These are phyloP conservation scores for Fusarium temperatum DNA, from an alignment of 2,329 filamentous ascomycete genomes.

Conservation along the genomic window DNA sequence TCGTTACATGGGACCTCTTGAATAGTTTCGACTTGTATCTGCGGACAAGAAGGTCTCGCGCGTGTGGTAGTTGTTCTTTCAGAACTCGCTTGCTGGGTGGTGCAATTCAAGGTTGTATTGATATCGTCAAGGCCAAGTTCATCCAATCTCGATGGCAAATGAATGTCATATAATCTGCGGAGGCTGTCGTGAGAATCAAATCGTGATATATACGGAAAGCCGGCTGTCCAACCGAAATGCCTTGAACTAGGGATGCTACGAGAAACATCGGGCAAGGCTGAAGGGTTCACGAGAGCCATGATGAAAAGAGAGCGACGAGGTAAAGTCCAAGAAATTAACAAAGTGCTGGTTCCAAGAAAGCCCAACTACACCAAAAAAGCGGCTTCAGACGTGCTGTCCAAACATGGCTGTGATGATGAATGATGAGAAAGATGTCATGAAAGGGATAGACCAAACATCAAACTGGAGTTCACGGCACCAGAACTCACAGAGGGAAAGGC, in stretches of 20 bases:
- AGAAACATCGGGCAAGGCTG: conserved; percentile 48
- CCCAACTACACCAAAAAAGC: conserved; percentile 49
- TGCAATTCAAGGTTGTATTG: conserved; percentile 51
- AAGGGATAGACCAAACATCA: background rate
- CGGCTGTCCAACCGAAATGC: conserved; percentile 50
- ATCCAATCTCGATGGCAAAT: conserved; percentile 42
- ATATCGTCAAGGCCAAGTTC: conserved; percentile 41
- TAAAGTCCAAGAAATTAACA: conserved; percentile 47
- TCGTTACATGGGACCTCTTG: conserved; percentile 11
- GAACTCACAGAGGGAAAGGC: background rate
- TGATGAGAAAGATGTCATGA: conserved; percentile 36
- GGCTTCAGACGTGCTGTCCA: conserved; percentile 44
- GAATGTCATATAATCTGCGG: conserved; percentile 44
- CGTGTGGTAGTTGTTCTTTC: background rate
- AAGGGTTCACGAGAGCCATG: conserved; percentile 48
- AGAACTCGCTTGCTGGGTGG: conserved; percentile 32
- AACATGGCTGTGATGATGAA: conserved; percentile 50
- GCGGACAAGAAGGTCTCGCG: conserved; percentile 26
- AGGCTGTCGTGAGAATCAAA: background rate
- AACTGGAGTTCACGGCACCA: background rate
- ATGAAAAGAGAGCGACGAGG: conserved; percentile 38
- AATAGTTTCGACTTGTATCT: conserved; percentile 40
- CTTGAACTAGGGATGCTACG: conserved; percentile 51
- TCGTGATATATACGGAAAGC: conserved; percentile 12
- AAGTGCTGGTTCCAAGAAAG: conserved; percentile 54